phyloP scores from a whole-genome alignment of 768 basidiomycete genomes.

The Leccinellum rugosiceps region DNA sequence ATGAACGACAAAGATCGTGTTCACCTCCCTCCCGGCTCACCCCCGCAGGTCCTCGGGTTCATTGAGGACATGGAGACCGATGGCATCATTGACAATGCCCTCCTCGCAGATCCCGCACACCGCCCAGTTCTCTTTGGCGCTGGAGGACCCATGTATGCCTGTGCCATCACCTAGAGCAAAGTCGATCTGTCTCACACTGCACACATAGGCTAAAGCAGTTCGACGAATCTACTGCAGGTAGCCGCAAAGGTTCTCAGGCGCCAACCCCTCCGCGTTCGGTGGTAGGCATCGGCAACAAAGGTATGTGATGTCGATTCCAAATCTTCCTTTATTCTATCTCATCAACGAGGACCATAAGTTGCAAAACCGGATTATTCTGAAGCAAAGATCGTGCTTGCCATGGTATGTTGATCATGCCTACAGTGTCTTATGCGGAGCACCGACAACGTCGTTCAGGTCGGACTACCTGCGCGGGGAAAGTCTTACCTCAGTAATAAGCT shows the following conservation, averaged over 20 bases:
- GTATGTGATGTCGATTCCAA: constrained; percentile 33
- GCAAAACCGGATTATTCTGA: constrained; percentile 98
- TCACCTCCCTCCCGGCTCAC: constrained; percentile 10
- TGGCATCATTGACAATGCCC: constrained; percentile 10
- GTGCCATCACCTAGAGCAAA: background rate
- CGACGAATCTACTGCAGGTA: constrained; percentile 69
- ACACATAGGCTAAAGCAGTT: constrained; percentile 68
- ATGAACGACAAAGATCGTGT: constrained; percentile 15
- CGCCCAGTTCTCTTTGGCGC: constrained; percentile 68
- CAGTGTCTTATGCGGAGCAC: background rate
- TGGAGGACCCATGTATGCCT: constrained; percentile 67
- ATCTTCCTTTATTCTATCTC: constrained; percentile 1
- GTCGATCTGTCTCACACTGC: background rate
- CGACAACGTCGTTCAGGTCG: constrained; percentile 55
- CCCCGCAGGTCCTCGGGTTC: constrained; percentile 13
- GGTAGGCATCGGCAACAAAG: constrained; percentile 87
- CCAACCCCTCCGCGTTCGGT: constrained; percentile 80
- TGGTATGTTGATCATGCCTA: constrained; percentile 49
- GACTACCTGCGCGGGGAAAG: constrained; percentile 96
- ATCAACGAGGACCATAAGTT: constrained; percentile 42
- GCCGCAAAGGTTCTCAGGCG: constrained; percentile 67
- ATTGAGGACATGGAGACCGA: constrained; percentile 28
- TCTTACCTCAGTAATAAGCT: constrained; percentile 98
- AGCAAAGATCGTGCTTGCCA: constrained; percentile 96
- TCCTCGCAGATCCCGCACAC: constrained; percentile 13